Base-by-base conservation (phyloP, 2,329 filamentous ascomycete species). In the Arthrocladium fulminans region DNA sequence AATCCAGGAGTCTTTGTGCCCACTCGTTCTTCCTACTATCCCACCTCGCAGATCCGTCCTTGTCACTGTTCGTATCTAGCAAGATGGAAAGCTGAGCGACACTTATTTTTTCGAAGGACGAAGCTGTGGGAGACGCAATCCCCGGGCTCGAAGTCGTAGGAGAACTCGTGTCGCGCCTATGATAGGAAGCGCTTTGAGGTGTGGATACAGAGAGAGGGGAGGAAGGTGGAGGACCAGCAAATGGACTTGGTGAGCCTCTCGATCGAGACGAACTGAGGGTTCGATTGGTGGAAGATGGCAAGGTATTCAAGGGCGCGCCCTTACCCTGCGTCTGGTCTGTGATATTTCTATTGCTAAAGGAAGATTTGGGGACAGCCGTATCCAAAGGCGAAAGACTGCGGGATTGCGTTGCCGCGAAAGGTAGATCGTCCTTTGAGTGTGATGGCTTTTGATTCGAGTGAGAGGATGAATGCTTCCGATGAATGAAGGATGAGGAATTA, bases 11-110 rank as follows among this genome's bases (percentile, higher is more conserved):
- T 79, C 94, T 94, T 67, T 83, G 82, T 62, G 98, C 84, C 73
- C 94, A 89, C 61, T 94, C 87, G 63, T 82, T 83, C 71, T 95
- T 89, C n/a, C 12, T 13, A 57, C 83, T 76, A 67, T 94, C 88
- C 84, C 87, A 95, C 86, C 94, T 95, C 62, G 80, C 79, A 63
- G 83, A 81, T 64, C 86, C 88, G 71, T 88, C 88, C 67, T 94
- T 90, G 72, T 96, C 88, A 67, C 92, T 96, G 64, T 97, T 84
- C 27, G 88, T 88, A 71, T 89, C 92, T 57, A 98, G 77, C 50
- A 98, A 79, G 56, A 98, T 81, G 71, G 92, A 94, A 57, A 97
- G 82, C 73, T 98, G 92, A 57, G 92, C 88, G 62, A 95, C 83
- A 60, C 92, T 88, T 67, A 98, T 92, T 71, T 94, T 96, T 53